Conservation (phyloP, 306 rosid genomes). For the Purshia tridentata region DNA sequence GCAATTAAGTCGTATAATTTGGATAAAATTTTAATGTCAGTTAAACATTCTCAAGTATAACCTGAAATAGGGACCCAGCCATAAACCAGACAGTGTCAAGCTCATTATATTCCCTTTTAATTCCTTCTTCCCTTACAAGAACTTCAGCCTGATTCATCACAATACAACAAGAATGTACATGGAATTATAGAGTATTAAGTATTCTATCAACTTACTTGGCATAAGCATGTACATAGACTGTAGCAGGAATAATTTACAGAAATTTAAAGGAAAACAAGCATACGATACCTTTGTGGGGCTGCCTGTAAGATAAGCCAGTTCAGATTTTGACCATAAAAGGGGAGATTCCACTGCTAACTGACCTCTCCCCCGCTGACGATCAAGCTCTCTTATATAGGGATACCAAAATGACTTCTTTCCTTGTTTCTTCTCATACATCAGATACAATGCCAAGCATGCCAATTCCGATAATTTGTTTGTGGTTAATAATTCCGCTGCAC, state of each 20-base stretch:
- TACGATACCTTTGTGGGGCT: conserved; percentile 79
- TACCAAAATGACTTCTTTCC: conserved; percentile 97
- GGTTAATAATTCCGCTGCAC: conserved; percentile 89
- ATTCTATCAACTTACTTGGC: conserved; percentile 23
- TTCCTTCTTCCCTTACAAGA: conserved; percentile 79
- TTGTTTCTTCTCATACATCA: conserved; percentile 99
- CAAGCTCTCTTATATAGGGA: conserved; percentile 90
- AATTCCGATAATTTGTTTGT: conserved; percentile 93
- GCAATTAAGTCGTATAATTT: conserved; percentile 10
- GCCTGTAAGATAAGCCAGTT: conserved; percentile 78
- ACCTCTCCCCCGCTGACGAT: conserved; percentile 95
- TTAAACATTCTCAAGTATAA: conserved; percentile 22
- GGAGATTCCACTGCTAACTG: conserved; percentile 93
- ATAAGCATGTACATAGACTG: neutral
- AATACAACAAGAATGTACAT: conserved; percentile 20
- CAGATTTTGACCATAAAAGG: conserved; percentile 88
- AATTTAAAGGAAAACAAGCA: neutral
- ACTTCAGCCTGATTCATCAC: conserved; percentile 67
- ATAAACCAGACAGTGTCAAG: conserved; percentile 99
- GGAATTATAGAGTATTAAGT: conserved; percentile 25
- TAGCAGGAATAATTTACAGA: conserved; percentile 20
- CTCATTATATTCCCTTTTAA: conserved; percentile 88
- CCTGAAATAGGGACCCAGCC: conserved; percentile 99
- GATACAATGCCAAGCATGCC: conserved; percentile 97
- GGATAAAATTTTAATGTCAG: neutral